Percentiles rank a stretch among this genome's conserved stretches.
These are phyloP conservation scores for Xylaria hypoxylon DNA, from an alignment of 2,329 filamentous ascomycete genomes.

Conservation along the genomic window DNA sequence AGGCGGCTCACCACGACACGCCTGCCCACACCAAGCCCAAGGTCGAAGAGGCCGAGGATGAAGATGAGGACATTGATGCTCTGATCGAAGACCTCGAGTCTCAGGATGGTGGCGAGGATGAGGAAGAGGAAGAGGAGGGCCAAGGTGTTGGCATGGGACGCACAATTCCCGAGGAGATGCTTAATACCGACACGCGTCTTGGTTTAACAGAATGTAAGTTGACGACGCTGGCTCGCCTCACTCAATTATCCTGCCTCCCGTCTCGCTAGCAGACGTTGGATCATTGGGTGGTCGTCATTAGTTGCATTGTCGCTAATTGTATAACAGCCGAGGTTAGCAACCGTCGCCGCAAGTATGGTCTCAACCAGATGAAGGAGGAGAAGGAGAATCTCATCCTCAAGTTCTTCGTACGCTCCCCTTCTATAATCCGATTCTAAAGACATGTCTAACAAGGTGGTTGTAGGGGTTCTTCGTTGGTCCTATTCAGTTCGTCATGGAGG, in stretches of 20 bases:
- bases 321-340: conserved; percentile 48
- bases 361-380: conserved; percentile 93
- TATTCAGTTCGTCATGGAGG: conserved; percentile 95
- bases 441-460: conserved; percentile 12
- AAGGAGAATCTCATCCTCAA: conserved; percentile 87
- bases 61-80: conserved; percentile 85
- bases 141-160: conserved; percentile 64
- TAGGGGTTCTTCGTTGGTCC: conserved; percentile 83
- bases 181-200: conserved; percentile 78
- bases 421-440: not conserved
- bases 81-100: conserved; percentile 90
- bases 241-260: conserved; percentile 59
- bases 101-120: conserved; percentile 77
- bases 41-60: conserved; percentile 72
- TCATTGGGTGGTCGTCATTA: not conserved
- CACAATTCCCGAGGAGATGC: conserved; percentile 73
- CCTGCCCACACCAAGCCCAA: conserved; percentile 55
- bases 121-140: conserved; percentile 70
- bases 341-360: conserved; percentile 75
- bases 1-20: conserved; percentile 57
- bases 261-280: not conserved
- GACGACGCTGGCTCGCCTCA: conserved; percentile 47
- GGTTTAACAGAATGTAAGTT: conserved; percentile 80
- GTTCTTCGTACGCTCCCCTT: conserved; percentile 64
- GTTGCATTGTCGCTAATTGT: conserved; percentile 35